Evolutionary conservation across 768 basidiomycete species (phyloP), one percentile per base, ranked within the genome.

Genomic region (Auricularia heimuer): DNA sequence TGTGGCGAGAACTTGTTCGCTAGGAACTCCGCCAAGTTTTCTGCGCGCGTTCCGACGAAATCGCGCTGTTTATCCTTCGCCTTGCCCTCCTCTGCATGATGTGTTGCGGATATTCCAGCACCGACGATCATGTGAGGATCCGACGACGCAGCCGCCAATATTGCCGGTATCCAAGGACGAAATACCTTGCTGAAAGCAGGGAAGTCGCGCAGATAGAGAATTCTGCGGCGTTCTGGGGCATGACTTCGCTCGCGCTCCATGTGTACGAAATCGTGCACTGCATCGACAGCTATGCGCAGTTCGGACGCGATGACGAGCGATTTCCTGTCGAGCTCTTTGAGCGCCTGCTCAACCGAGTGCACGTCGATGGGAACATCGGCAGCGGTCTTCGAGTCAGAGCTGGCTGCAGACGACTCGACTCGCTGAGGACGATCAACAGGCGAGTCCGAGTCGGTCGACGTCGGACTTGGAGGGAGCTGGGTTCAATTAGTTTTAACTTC

Each of bases 361-460:
- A 29, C 29, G 3, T 69, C 67, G 24, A 67, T 67, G 3, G 68
- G 68, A 36, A 69, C 69, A 1, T 69, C 70, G 3, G 65, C 70
- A 60, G 44, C 44, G 18, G 44, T 45, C 44, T 10, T 45, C 44
- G 44, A 45, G 11, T 34, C 66, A 63, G 29, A 58, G 7, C 37
- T 29, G 29, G 29, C 29, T 29, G 29, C 29, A 29, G 29, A 29
- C 29, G 29, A 29, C 29, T 29, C 29, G 29, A 29, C 29, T 29
- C 29, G 29, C 29, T 29, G 29, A 29, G 29, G 29, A 29, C 29
- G 29, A 29, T 29, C 29, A 29, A 29, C 29, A 29, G 29, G 29
- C 29, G 29, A 29, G 29, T 29, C 29, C 29, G 29, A 29, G 29
- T 29, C 29, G 29, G 29, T 29, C 29, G 29, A 29, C 29, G 29